These are phyloP conservation scores for Strobilomyces echinocephalus DNA, from an alignment of 768 basidiomycete species.

Conservation along the genomic window DNA sequence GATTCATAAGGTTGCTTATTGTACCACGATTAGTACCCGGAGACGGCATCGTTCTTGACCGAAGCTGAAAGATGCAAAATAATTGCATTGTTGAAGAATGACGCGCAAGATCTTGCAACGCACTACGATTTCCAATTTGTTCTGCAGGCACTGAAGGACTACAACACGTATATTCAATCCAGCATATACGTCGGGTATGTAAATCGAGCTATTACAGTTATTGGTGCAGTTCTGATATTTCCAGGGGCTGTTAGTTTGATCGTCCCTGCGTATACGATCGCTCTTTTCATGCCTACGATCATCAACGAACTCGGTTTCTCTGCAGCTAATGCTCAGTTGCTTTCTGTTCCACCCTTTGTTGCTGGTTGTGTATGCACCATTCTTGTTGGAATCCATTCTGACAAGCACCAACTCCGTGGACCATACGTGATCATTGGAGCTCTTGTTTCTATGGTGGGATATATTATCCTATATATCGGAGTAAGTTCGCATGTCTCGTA, in stretches of 20 bases:
- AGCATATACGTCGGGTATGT: slow-evolving; percentile 40
- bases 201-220: not conserved
- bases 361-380: slow-evolving; percentile 46
- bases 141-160: slow-evolving; percentile 45
- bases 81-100: slow-evolving; percentile 35
- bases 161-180: slow-evolving; percentile 33
- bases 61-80: not conserved
- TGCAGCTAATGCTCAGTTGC: slow-evolving; percentile 44
- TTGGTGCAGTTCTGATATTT: not conserved
- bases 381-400: slow-evolving; percentile 28
- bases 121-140: slow-evolving; percentile 44
- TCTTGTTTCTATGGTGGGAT: slow-evolving; percentile 2
- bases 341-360: slow-evolving; percentile 47
- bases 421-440: slow-evolving; percentile 2
- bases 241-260: slow-evolving; percentile 30
- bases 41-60: not conserved
- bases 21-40: not conserved
- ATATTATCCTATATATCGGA: slow-evolving; percentile 2
- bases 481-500: slow-evolving; percentile 29
- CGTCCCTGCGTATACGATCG: slow-evolving; percentile 41
- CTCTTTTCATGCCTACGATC: slow-evolving; percentile 48
- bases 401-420: slow-evolving; percentile 3
- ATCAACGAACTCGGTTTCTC: slow-evolving; percentile 47
- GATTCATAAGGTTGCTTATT: not conserved
- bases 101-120: slow-evolving; percentile 41